Conservation (phyloP, 2,329 filamentous ascomycete species). For the Myriosclerotinia duriaeana region DNA sequence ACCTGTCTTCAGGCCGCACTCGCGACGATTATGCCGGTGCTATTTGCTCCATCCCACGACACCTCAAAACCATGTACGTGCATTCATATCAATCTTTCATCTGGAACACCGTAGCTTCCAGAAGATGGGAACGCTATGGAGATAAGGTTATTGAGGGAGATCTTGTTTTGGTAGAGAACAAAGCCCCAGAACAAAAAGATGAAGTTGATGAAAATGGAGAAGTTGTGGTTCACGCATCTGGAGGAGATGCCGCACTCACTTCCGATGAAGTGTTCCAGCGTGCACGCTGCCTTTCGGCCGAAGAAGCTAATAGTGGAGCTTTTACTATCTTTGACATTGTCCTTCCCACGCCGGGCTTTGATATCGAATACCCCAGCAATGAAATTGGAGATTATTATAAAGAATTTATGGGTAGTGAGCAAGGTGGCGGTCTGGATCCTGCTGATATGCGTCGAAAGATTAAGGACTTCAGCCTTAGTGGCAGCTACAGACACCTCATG, state of each 20-base stretch:
- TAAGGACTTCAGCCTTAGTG: slow-evolving; percentile 84
- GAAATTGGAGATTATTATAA: slow-evolving; percentile 80
- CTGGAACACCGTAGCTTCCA: slow-evolving; percentile 84
- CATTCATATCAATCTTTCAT: slow-evolving; percentile 95
- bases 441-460: slow-evolving; percentile 82
- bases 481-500: slow-evolving; percentile 83
- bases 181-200: slow-evolving; percentile 30
- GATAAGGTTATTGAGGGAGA: slow-evolving; percentile 77
- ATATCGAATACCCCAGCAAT: slow-evolving; percentile 83
- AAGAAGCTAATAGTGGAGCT: slow-evolving; percentile 74
- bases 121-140: slow-evolving; percentile 76
- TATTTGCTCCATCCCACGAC: slow-evolving; percentile 74
- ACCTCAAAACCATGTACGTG: slow-evolving; percentile 88
- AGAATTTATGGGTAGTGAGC: slow-evolving; percentile 77
- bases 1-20: slow-evolving; percentile 54
- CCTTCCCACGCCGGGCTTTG: slow-evolving; percentile 87
- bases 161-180: slow-evolving; percentile 48
- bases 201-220: slow-evolving; percentile 44
- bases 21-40: slow-evolving; percentile 74
- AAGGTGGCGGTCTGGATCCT: slow-evolving; percentile 78
- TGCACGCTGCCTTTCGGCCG: slow-evolving; percentile 70
- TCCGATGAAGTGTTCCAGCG: slow-evolving; percentile 60
- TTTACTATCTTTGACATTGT: slow-evolving; percentile 87
- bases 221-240: slow-evolving; percentile 53
- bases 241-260: slow-evolving; percentile 54